A percentile compares a stretch with the other conserved stretches of the same genome.
Evolutionary conservation across 2,329 filamentous ascomycete genomes (phyloP).

Genomic region (Venturiaceae sp.): DNA sequence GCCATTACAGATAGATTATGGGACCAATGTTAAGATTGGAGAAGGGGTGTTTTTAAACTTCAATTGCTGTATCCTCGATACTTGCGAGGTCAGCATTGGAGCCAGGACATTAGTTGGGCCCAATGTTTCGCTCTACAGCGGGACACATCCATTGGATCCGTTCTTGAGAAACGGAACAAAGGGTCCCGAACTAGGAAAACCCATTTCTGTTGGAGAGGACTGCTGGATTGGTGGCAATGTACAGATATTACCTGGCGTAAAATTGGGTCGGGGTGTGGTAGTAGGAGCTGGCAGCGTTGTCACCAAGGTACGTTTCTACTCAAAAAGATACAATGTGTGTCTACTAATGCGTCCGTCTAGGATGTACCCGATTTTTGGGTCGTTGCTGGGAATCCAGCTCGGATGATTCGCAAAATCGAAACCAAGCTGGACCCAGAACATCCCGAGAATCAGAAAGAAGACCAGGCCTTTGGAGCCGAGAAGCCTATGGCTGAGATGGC

Average conservation of each 20-base stretch:
- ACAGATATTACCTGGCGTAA: slow-evolving; percentile 63
- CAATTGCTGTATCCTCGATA: slow-evolving; percentile 69
- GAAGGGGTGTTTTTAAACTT: slow-evolving; percentile 66
- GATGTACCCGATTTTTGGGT: slow-evolving; percentile 55
- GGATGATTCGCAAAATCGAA: slow-evolving; percentile 34
- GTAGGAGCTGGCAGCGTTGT: slow-evolving; percentile 78
- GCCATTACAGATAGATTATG: slow-evolving; percentile 68
- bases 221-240: slow-evolving; percentile 50
- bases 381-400: slow-evolving; percentile 59
- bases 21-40: slow-evolving; percentile 63
- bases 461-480: not conserved
- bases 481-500: slow-evolving; percentile 7
- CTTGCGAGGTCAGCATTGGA: slow-evolving; percentile 63
- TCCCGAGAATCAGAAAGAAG: not conserved
- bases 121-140: slow-evolving; percentile 66
- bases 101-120: slow-evolving; percentile 70
- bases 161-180: slow-evolving; percentile 60
- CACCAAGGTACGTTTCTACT: slow-evolving; percentile 46
- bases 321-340: not conserved
- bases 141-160: slow-evolving; percentile 68
- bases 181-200: slow-evolving; percentile 65
- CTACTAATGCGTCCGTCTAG: slow-evolving; percentile 15
- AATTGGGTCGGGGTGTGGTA: slow-evolving; percentile 62
- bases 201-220: slow-evolving; percentile 70
- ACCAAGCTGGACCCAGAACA: slow-evolving; percentile 6